phyloP scores from a whole-genome alignment of 2,329 filamentous ascomycete species.

The Aspergillus spinulosporus region DNA sequence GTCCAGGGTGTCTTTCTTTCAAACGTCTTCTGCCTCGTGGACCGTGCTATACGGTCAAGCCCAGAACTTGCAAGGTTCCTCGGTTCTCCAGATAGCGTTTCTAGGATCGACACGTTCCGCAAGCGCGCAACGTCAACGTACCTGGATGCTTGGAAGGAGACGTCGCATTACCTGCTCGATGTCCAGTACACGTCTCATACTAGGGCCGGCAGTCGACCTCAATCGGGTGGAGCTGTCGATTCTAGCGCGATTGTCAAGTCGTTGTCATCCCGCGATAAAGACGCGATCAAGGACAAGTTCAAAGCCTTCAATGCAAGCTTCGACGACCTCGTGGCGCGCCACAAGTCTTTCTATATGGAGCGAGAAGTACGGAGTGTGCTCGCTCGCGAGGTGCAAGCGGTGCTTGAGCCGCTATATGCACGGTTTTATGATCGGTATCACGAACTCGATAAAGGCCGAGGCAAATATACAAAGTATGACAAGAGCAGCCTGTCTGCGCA shows the following conservation, averaged over 20 bases:
- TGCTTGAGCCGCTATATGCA: conserved; percentile 91
- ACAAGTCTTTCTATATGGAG: conserved; percentile 87
- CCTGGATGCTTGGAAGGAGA: conserved; percentile 83
- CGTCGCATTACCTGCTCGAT: conserved; percentile 81
- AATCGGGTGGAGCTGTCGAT: conserved; percentile 66
- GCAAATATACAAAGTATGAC: conserved; percentile 98
- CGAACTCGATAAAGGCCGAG: conserved; percentile 95
- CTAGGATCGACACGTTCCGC: conserved; percentile 75
- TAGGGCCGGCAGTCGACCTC: conserved; percentile 59
- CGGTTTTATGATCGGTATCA: conserved; percentile 97
- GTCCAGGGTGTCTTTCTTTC: conserved; percentile 85
- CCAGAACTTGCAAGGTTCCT: conserved; percentile 74
- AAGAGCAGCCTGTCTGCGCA: conserved; percentile 73
- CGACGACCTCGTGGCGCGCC: conserved; percentile 79
- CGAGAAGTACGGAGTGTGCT: conserved; percentile 80
- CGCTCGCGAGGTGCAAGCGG: conserved; percentile 79
- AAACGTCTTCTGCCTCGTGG: conserved; percentile 81
- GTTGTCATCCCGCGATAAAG: conserved; percentile 85
- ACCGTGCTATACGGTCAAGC: conserved; percentile 76
- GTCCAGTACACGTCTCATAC: conserved; percentile 78
- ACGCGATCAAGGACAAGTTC: conserved; percentile 95
- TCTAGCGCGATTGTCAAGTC: conserved; percentile 81
- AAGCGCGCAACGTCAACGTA: conserved; percentile 84
- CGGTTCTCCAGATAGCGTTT: conserved; percentile 59
- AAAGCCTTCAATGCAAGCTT: conserved; percentile 86